Base-by-base conservation (phyloP, 331 rosid genomes). In the Rosa hybrid region DNA sequence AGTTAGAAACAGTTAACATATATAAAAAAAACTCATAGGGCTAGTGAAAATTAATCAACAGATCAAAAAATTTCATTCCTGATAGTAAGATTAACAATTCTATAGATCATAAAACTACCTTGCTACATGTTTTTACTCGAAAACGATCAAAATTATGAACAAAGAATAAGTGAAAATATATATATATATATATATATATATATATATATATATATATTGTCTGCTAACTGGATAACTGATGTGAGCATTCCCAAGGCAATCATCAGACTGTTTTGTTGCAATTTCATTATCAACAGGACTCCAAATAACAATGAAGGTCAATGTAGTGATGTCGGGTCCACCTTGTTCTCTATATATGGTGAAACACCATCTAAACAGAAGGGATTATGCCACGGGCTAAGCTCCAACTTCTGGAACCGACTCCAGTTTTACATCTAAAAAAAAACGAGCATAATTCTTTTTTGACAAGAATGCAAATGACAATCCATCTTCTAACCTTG, bases 61-160 rank as follows among this genome's bases (percentile, higher is more conserved):
- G 16, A 42, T 56, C 8, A 54, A 8, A n/a, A 57, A 21, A 41
- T 1, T 75, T 57, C 70, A 67, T 78, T 78, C 53, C 81, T 57
- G 67, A 14, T 4, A 2, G 12, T 17, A 23, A 23, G 27, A 60
- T 16, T 5, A 63, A 77, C n/a, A 78, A 56, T 17, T 78, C 46
- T 62, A 46, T 7, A 27, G 74, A 77, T 17, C 49, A 39, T 0
- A 62, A 41, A 59, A 59, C 72, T 64, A 77, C 42, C 50, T 64
- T 60, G 75, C 85, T 77, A 82, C 53, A 77, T 20, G 41, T 60
- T 14, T 12, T 39, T 46, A 62, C 80, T 63, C 27, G 62, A 45
- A 69, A 69, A 23, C 8, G 18, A 16, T 41, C 30, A 27, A 81
- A 46, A 34, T 13, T 30, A n/a, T 56, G 50, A 81, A 63, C 21